phyloP scores from a whole-genome alignment of 495 filamentous ascomycete species.

The Evernia prunastri region DNA sequence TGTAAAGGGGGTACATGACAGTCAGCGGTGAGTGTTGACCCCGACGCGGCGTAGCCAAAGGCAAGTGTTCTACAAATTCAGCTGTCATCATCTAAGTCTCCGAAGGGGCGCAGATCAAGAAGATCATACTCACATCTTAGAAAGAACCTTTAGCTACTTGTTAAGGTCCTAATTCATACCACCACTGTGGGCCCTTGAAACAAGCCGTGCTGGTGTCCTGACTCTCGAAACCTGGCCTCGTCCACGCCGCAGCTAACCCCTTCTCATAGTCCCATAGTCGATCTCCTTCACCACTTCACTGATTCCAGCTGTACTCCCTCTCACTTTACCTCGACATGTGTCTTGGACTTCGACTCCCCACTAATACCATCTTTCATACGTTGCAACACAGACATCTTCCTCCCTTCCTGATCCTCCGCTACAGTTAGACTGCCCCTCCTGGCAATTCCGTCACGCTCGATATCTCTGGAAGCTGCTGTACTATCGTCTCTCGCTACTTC shows the following conservation, averaged over 20 bases:
- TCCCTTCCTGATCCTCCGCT: background rate
- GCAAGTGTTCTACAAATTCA: no score
- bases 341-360: background rate
- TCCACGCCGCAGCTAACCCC: background rate
- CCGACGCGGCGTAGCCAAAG: no score
- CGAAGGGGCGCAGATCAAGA: background rate
- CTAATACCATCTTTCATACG: background rate
- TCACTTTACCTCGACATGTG: background rate
- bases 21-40: no score
- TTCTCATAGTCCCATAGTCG: slow-evolving; percentile 13
- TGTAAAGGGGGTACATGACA: no score
- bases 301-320: background rate
- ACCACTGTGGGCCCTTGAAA: slow-evolving; percentile 4
- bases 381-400: background rate
- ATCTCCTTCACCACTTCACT: background rate
- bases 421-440: slow-evolving; percentile 9
- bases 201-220: background rate
- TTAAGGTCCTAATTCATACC: background rate
- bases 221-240: background rate
- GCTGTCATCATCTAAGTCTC: background rate
- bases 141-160: background rate
- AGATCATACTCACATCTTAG: background rate
- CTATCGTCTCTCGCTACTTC: slow-evolving; percentile 5
- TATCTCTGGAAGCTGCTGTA: slow-evolving; percentile 7
- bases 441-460: slow-evolving; percentile 8